Base-by-base conservation (phyloP, 192 early-diverging fungal genomes). In the Chytriomyces hyalinus region DNA sequence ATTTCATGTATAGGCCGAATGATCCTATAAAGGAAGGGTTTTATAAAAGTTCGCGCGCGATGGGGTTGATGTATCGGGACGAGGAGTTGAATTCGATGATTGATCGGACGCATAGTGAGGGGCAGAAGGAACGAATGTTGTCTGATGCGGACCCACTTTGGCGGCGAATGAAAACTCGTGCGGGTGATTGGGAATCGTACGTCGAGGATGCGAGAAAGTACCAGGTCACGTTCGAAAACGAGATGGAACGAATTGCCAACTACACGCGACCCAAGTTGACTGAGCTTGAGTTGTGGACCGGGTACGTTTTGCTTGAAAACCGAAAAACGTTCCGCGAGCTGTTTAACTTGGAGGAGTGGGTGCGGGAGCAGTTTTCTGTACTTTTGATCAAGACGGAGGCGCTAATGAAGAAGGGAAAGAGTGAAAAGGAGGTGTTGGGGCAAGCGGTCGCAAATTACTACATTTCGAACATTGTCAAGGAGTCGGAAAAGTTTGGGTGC, bases 1-100 rank as follows among this genome's bases (percentile, higher is more conserved):
- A 91, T 73, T 93, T 93, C 78, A 93, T 93, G 92, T 84, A 91
- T 69, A 90, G 13, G 13, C 65, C 76, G 8, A 22, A 77, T 46
- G 8, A 61, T 8, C 7, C 17, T 20, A 13, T 65, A 0, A 75
- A 75, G 44, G 60, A 49, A 6, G 73, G 64, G 6, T 75, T 60
- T 24, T 75, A 75, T 50, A 64, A 75, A 49, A 49, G 44, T n/a
- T 24, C 73, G 10, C 73, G 73, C 17, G 73, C 47, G 6, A 60
- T 62, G 61, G 73, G 73, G 15, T 26, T 75, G 8, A 75, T 75
- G 73, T 75, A 66, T 48, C 73, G 73, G 20, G 73, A 75, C 17
- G 50, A 64, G 6, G 73, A 75, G 46, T 43, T 75, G 15, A 75
- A 75, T 43, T 17, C 20, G 5, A 24, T 75, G 6, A n/a, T 75